phyloP scores from a whole-genome alignment of 2,329 filamentous ascomycete species.

The Colletotrichum incanum region DNA sequence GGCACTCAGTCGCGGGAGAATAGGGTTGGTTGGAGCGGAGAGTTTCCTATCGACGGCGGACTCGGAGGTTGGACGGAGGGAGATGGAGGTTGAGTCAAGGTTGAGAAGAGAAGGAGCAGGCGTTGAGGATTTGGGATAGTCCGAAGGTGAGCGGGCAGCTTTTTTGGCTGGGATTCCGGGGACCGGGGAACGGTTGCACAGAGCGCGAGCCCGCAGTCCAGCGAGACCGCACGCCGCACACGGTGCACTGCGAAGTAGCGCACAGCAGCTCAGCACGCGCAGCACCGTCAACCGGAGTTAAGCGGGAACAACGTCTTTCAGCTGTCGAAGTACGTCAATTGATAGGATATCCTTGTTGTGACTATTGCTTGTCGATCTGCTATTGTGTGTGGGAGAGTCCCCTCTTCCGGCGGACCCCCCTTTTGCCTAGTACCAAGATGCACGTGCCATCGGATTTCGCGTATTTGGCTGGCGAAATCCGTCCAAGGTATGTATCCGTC shows the following conservation, averaged over 20 bases:
- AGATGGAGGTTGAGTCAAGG: constrained; percentile 37
- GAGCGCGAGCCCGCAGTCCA: constrained; percentile 4
- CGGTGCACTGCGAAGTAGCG: no score
- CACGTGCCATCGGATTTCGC: no score
- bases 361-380: no score
- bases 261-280: not conserved
- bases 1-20: not conserved
- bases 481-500: no score
- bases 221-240: constrained; percentile 1
- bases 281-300: constrained; percentile 34
- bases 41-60: constrained; percentile 9
- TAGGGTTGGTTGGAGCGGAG: constrained; percentile 32
- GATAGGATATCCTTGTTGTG: no score
- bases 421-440: no score
- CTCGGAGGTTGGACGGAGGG: constrained; percentile 20
- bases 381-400: no score
- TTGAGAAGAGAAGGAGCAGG: constrained; percentile 26
- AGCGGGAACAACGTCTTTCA: constrained; percentile 41
- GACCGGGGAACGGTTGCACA: constrained; percentile 20
- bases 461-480: no score
- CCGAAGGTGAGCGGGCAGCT: constrained; percentile 37
- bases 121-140: constrained; percentile 40
- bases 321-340: no score
- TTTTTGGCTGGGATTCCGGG: constrained; percentile 26
- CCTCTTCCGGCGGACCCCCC: no score